Base-by-base conservation (phyloP, 371 early-diverging fungal genomes). In the Lichtheimia ramosa region DNA sequence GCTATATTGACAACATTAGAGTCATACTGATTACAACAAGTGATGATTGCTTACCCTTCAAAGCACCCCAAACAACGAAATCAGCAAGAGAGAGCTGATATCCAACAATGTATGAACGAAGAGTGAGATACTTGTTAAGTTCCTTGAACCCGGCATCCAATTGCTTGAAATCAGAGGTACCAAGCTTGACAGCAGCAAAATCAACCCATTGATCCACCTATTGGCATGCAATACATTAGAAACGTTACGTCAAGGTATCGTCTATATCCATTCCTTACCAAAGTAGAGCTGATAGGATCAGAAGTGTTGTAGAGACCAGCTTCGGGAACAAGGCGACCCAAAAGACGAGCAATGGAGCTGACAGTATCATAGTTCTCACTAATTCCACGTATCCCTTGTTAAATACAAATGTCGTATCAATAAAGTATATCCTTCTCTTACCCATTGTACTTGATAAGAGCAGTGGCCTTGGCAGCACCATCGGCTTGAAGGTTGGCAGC, bases 61-160 rank as follows among this genome's bases (percentile, higher is more conserved):
- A 73, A 39, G 93, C 87, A 51, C 93, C 96, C 94, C 95, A 97
- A 56, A 92, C 65, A 18, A 86, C 88, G 46, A 89, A 86, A 71
- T 97, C 98, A 34, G 95, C 96, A 5, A 87, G 77, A 1, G 94
- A 81, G 53, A 82, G 63, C 46, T 81, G 69, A 77, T 96, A 92
- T 1, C 96, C 96, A 54, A 87, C 88, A 59, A 94, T 64, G 70
- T 84, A 95, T 41, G 92, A 88, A 48, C 96, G 87, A 68, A 96
- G 78, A 14, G 83, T 82, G 67, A 94, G 74, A 65, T 89, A 88
- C 64, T 85, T 85, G 82, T 94, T 87, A 39, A 93, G 73, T 61
- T 86, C 80, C 57, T 78, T 84, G 58, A 88, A 82, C 23, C 84
- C 83, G 21, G 65, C 78, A 53, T 87, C 86, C 46, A 94, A 73